Conservation (phyloP, 805 yeast species). For the Candida nanaspora region DNA sequence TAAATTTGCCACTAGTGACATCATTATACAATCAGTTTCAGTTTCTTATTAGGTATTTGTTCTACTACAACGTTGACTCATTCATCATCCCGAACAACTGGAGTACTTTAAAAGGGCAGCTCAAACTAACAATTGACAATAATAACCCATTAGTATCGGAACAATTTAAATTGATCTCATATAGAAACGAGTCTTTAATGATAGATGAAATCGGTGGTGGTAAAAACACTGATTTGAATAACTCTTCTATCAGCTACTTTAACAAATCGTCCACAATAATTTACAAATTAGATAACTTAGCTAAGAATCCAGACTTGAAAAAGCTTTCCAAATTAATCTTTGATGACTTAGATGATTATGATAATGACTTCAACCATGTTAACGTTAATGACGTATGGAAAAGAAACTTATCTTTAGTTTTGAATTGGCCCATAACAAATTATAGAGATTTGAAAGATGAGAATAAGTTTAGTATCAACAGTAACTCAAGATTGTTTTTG, state of each 20-base stretch:
- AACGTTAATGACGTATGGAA: slow-evolving; percentile 15
- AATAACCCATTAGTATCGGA: slow-evolving; percentile 28
- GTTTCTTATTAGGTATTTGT: slow-evolving; percentile 32
- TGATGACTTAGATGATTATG: slow-evolving; percentile 1
- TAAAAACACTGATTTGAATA: slow-evolving; percentile 3
- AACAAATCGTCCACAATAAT: slow-evolving; percentile 1
- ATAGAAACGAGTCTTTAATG: slow-evolving; percentile 66
- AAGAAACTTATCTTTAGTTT: slow-evolving; percentile 11
- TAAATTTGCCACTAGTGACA: slow-evolving; percentile 6
- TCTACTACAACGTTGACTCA: slow-evolving; percentile 45
- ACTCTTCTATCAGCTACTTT: neutral
- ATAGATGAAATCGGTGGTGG: slow-evolving; percentile 30
- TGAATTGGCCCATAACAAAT: slow-evolving; percentile 25
- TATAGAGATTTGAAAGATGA: slow-evolving; percentile 9
- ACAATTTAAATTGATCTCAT: slow-evolving; percentile 53
- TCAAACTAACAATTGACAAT: slow-evolving; percentile 34
- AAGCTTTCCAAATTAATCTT: neutral
- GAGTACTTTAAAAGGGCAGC: slow-evolving; percentile 42
- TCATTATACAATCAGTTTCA: slow-evolving; percentile 18
- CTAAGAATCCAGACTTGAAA: neutral
- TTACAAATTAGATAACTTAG: neutral
- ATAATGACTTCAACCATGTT: neutral
- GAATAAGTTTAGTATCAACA: neutral
- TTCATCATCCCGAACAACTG: slow-evolving; percentile 62
- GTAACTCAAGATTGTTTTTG: slow-evolving; percentile 14